These are phyloP conservation scores for Alternaria arborescens DNA, from an alignment of 2,329 filamentous ascomycete genomes.

Conservation along the genomic window DNA sequence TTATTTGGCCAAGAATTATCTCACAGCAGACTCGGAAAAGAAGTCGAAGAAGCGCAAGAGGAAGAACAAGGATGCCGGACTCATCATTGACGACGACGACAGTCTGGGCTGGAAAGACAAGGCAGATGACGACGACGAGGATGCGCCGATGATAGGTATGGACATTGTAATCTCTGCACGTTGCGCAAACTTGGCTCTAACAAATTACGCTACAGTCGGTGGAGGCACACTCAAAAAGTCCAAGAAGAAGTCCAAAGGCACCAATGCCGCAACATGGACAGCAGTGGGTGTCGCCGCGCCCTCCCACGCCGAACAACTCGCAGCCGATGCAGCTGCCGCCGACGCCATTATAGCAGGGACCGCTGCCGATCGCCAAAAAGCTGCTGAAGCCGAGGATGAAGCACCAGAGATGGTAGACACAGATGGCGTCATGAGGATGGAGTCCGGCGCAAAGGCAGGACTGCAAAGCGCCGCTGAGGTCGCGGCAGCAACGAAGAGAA, in stretches of 20 bases:
- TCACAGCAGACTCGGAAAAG: conserved; percentile 69
- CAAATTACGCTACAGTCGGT: conserved; percentile 40
- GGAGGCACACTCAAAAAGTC: conserved; percentile 50
- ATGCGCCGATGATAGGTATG: conserved; percentile 56
- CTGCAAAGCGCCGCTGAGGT: conserved; percentile 86
- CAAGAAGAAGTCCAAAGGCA: conserved; percentile 68
- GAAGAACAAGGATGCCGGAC: conserved; percentile 52
- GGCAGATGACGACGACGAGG: conserved; percentile 63
- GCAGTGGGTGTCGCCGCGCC: conserved; percentile 65
- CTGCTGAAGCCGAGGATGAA: conserved; percentile 57
- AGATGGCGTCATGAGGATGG: conserved; percentile 69
- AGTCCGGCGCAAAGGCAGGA: conserved; percentile 85
- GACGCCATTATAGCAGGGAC: conserved; percentile 80
- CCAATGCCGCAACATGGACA: conserved; percentile 67
- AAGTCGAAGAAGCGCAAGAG: conserved; percentile 64
- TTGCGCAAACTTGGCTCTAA: conserved; percentile 19
- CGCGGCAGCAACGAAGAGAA: conserved; percentile 62
- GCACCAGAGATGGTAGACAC: conserved; percentile 50
- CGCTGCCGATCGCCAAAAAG: conserved; percentile 67
- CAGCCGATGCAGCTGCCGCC: conserved; percentile 75
- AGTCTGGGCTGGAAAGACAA: conserved; percentile 60
- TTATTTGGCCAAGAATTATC: conserved; percentile 92
- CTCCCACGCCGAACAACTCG: conserved; percentile 65
- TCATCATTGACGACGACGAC: conserved; percentile 64
- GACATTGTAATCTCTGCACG: conserved; percentile 29